Percentiles rank a stretch among this genome's conserved stretches.
phyloP scores from a whole-genome alignment of 2,329 filamentous ascomycete genomes.

The Penicillium sclerotiorum region DNA sequence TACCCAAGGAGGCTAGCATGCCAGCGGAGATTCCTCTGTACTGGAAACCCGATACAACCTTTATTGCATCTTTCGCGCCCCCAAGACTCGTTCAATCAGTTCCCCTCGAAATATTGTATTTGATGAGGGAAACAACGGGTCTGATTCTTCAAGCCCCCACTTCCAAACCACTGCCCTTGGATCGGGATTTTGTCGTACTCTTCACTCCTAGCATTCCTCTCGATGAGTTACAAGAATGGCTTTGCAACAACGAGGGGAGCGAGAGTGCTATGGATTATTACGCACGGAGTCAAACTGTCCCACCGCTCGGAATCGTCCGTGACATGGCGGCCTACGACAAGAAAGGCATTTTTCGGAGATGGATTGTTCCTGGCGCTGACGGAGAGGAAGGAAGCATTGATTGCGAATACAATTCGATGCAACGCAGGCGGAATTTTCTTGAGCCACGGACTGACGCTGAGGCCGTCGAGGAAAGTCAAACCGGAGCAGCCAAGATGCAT shows the following conservation, averaged over 20 bases:
- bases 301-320: constrained; percentile 29
- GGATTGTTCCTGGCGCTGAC: constrained; percentile 19
- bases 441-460: constrained; percentile 8
- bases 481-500: constrained; percentile 19
- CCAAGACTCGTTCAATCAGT: constrained; percentile 10
- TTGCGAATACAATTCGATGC: constrained; percentile 31
- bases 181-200: constrained; percentile 30
- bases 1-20: constrained; percentile 19
- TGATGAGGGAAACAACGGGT: constrained; percentile 36
- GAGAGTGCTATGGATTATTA: constrained; percentile 28
- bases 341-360: constrained; percentile 28
- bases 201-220: constrained; percentile 28
- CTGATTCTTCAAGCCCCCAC: constrained; percentile 31
- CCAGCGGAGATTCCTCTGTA: constrained; percentile 30
- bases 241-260: constrained; percentile 20
- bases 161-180: constrained; percentile 3
- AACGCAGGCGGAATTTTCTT: constrained; percentile 32
- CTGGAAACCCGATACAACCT: constrained; percentile 30
- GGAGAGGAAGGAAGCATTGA: constrained; percentile 7
- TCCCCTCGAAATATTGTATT: constrained; percentile 24
- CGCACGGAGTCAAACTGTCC: constrained; percentile 3
- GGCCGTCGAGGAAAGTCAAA: constrained; percentile 7
- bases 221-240: constrained; percentile 24
- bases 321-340: constrained; percentile 28
- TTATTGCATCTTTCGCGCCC: constrained; percentile 22